Conservation (phyloP, 1,284 basidiomycete species). For the Gymnopus androsaceus region DNA sequence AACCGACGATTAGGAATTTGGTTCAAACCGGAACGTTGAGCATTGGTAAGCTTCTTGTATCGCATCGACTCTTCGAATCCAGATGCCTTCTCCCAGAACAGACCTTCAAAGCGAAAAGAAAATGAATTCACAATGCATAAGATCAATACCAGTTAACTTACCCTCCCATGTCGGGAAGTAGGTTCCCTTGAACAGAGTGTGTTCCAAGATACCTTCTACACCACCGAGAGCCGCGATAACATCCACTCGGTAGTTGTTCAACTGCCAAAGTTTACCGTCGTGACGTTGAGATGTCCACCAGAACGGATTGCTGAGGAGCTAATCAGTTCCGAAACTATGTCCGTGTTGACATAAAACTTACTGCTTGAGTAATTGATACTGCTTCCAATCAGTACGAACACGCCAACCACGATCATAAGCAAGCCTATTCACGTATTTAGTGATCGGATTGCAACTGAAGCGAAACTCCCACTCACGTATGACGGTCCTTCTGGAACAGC, state of each 20-base stretch:
- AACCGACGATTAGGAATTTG: slow-evolving; percentile 99
- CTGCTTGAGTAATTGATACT: slow-evolving; percentile 94
- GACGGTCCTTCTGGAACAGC: slow-evolving; percentile 96
- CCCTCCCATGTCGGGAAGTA: slow-evolving; percentile 93
- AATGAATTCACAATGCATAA: slow-evolving; percentile 11
- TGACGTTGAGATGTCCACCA: slow-evolving; percentile 99
- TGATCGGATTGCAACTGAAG: slow-evolving; percentile 4
- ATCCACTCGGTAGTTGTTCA: slow-evolving; percentile 98
- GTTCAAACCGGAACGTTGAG: slow-evolving; percentile 93
- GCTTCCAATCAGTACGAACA: slow-evolving; percentile 95
- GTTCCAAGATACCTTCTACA: slow-evolving; percentile 96
- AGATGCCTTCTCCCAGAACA: slow-evolving; percentile 96
- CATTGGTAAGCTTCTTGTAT: slow-evolving; percentile 95
- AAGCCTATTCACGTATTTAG: slow-evolving; percentile 60
- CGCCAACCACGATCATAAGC: slow-evolving; percentile 99
- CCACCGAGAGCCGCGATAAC: slow-evolving; percentile 98
- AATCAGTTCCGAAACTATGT: slow-evolving; percentile 15
- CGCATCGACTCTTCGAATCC: slow-evolving; percentile 98
- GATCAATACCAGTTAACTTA: slow-evolving; percentile 26
- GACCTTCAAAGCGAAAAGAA: slow-evolving; percentile 43
- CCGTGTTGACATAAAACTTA: slow-evolving; percentile 34
- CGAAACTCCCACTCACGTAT: slow-evolving; percentile 74
- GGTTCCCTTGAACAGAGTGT: slow-evolving; percentile 97
- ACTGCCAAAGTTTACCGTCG: slow-evolving; percentile 97
- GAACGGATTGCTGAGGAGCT: slow-evolving; percentile 79